phyloP scores from a whole-genome alignment of 805 yeast species.

The Lipomyces spencermartinsiae region DNA sequence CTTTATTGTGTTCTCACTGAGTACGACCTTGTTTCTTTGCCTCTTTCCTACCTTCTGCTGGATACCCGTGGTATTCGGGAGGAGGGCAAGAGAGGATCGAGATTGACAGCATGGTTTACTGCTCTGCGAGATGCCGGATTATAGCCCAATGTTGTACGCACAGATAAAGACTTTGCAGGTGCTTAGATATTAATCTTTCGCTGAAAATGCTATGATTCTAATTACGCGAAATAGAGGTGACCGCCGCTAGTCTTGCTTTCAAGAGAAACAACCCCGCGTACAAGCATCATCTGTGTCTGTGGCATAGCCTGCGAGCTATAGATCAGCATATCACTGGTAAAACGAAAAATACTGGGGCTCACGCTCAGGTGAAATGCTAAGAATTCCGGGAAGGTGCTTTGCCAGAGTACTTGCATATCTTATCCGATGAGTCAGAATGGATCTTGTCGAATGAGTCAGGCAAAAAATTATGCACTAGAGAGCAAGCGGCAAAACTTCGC shows the following conservation, averaged over 20 bases:
- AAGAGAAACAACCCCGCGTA: neutral
- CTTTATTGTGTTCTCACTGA: too few species aligned
- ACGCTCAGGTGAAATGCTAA: neutral
- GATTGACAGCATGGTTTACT: too few species aligned
- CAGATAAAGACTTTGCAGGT: too few species aligned
- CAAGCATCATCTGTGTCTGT: neutral
- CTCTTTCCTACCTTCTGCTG: too few species aligned
- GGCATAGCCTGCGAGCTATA: neutral
- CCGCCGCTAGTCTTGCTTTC: slow-evolving; percentile 1
- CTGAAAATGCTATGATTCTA: neutral
- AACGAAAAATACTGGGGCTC: neutral
- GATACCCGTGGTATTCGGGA: too few species aligned
- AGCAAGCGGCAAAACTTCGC: neutral
- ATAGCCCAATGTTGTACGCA: too few species aligned
- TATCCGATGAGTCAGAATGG: neutral
- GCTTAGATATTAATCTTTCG: neutral
- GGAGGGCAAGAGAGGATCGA: too few species aligned
- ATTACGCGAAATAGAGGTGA: neutral
- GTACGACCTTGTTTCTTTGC: too few species aligned
- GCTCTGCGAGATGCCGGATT: too few species aligned
- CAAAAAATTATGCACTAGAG: neutral
- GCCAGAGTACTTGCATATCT: neutral
- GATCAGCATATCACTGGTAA: neutral
- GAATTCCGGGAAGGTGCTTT: neutral
- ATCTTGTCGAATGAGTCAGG: neutral